Base-by-base conservation (phyloP, 1,139 yeast genomes). In the Zhuliangozyma blackwelliae region DNA sequence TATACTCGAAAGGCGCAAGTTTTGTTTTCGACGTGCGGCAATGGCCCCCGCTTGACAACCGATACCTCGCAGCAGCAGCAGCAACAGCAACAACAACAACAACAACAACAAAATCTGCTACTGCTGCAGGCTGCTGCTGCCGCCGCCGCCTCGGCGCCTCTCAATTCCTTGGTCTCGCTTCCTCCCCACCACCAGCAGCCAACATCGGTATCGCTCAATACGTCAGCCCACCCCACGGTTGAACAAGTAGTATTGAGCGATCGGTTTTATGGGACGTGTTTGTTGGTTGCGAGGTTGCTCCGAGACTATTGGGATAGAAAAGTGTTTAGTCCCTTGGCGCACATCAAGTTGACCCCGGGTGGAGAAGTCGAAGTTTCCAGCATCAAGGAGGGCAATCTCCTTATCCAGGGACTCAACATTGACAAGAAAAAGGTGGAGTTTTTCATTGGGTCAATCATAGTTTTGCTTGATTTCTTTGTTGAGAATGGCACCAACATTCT, bases 231-330 rank as follows among this genome's bases (percentile, higher is more conserved):
- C 35, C 66, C 69, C 2, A 57, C 68, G 26, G 72, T 82, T 32
- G 89, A 83, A 47, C 82, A 83, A 52, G 96, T 92, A 8, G 77
- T 87, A 27, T 71, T 92, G 45, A 86, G 96, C 61, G 96, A 96
- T 48, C 70, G 97, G 46, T 89, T 90, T 51, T 92, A 88, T 57
- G 97, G 97, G 35, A 76, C 89, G n/a, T 82, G 94, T 13, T 72
- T 89, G 31, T 75, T 90, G 41, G 64, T 89, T 27, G 75, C 96
- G 1, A 76, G 98, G 51, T 61, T 89, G 16, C 77, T 92, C 48
- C 73, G 94, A 45, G 82, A 81, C 26, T 67, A 79, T 37, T 94
- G 99, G 99, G 73, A 73, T 38, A 67, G 65, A 26, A 79, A 79
- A 37, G 85, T 89, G 3, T 87, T 90, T 51, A 50, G 53, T 20